Percentiles rank a stretch among this genome's conserved stretches.
Conservation (phyloP, 768 basidiomycete species). For the Phlebiopsis flavidoalba region DNA sequence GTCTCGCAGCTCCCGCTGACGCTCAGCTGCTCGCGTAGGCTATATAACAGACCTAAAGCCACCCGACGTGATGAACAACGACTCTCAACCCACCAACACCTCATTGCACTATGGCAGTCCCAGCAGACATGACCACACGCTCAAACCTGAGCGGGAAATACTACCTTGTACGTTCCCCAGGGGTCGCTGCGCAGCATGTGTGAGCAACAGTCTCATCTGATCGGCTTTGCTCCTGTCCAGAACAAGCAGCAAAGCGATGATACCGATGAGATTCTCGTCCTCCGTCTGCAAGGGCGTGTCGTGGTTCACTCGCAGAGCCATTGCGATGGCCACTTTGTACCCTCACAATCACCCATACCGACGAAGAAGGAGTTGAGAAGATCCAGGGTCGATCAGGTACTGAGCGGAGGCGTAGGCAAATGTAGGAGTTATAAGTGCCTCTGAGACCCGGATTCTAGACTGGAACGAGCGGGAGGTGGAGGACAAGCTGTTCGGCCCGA, state of each 20-base stretch:
- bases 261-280: conserved; percentile 59
- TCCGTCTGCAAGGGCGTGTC: conserved; percentile 66
- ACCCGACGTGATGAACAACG: neutral
- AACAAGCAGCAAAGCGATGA: conserved; percentile 63
- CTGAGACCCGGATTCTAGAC: conserved; percentile 51
- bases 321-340: conserved; percentile 51
- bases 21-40: neutral
- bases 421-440: conserved; percentile 41
- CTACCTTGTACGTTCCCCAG: conserved; percentile 41
- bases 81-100: neutral
- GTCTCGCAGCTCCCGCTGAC: neutral
- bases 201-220: neutral
- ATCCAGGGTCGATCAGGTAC: conserved; percentile 61
- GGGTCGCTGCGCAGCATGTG: neutral
- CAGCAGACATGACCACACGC: conserved; percentile 51
- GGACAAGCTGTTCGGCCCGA: conserved; percentile 57
- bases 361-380: conserved; percentile 53
- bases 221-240: conserved; percentile 28
- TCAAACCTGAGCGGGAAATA: conserved; percentile 61
- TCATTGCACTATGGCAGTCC: conserved; percentile 52
- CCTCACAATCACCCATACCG: conserved; percentile 57
- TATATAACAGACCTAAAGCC: neutral
- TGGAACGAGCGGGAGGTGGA: conserved; percentile 49
- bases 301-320: conserved; percentile 65
- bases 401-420: conserved; percentile 53